Conservation (phyloP, 2,329 filamentous ascomycete genomes). For the Fusarium sp. region DNA sequence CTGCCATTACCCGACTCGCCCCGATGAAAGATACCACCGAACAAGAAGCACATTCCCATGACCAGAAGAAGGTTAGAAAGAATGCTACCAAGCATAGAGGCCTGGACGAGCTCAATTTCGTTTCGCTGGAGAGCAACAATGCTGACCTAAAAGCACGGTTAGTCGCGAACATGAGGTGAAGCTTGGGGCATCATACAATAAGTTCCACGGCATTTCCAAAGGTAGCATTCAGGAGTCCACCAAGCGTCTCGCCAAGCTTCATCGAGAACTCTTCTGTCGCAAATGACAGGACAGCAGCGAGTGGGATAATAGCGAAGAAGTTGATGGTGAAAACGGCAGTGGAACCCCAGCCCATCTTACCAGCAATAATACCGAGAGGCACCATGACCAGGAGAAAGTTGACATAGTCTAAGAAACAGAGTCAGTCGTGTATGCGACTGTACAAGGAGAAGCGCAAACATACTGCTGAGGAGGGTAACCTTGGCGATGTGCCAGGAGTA, state of each 20-base stretch:
- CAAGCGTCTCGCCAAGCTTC: slow-evolving; percentile 77
- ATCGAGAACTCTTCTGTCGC: slow-evolving; percentile 80
- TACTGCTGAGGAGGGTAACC: slow-evolving; percentile 68
- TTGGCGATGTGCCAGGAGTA: slow-evolving; percentile 65
- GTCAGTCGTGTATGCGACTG: slow-evolving; percentile 6
- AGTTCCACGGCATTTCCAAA: slow-evolving; percentile 84
- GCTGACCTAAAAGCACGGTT: slow-evolving; percentile 71
- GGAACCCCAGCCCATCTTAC: slow-evolving; percentile 68
- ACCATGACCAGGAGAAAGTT: slow-evolving; percentile 80
- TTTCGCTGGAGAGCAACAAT: slow-evolving; percentile 87
- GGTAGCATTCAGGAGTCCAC: slow-evolving; percentile 78
- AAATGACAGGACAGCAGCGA: slow-evolving; percentile 78
- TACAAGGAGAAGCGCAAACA: slow-evolving; percentile 42
- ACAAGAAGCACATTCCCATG: slow-evolving; percentile 81
- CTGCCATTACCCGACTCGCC: slow-evolving; percentile 64
- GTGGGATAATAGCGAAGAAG: slow-evolving; percentile 81
- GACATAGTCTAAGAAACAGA: slow-evolving; percentile 59
- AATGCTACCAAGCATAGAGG: slow-evolving; percentile 96
- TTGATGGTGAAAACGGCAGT: slow-evolving; percentile 78
- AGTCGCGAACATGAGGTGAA: neutral
- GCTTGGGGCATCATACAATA: slow-evolving; percentile 64
- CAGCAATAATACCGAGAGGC: slow-evolving; percentile 76
- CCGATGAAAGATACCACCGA: slow-evolving; percentile 73
- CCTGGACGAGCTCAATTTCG: slow-evolving; percentile 96
- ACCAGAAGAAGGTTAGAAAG: slow-evolving; percentile 93